Conservation (phyloP, 129 eudicot genomes). For the Mikania micrantha region DNA sequence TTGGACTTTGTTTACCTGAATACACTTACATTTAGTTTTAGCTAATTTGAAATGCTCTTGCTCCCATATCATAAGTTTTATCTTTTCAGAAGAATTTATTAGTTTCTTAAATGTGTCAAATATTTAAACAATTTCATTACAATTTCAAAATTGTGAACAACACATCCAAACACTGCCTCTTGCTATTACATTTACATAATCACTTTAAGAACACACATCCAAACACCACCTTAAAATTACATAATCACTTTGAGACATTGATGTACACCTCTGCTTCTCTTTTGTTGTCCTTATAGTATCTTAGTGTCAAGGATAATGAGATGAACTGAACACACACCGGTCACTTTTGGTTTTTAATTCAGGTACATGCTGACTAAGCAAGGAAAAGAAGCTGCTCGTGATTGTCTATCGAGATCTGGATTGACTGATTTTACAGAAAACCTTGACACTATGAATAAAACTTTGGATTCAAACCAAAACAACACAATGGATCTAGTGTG, state of each 20-base stretch:
- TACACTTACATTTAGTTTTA: neutral
- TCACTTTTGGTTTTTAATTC: neutral
- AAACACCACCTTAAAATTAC: neutral
- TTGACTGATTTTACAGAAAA: constrained; percentile 32
- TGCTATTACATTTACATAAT: too few species aligned
- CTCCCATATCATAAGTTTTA: neutral
- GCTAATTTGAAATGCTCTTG: neutral
- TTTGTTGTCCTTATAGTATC: neutral
- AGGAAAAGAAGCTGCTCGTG: constrained; percentile 81
- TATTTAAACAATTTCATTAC: neutral
- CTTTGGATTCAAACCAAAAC: constrained; percentile 23
- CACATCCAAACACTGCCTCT: too few species aligned
- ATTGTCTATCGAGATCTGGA: constrained; percentile 84
- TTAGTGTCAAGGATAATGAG: constrained; percentile 11
- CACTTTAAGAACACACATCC: neutral
- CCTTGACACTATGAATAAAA: constrained; percentile 12
- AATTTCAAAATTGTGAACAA: neutral
- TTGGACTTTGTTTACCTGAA: neutral
- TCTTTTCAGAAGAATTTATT: too few species aligned
- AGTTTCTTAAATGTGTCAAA: neutral
- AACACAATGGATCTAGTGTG: constrained; percentile 23
- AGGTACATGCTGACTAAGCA: constrained; percentile 84
- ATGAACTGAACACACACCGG: neutral
- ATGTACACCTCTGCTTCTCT: neutral
- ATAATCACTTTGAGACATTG: neutral